phyloP scores from a whole-genome alignment of 108 stramenopile species.

The Stephanodiscus triporus region DNA sequence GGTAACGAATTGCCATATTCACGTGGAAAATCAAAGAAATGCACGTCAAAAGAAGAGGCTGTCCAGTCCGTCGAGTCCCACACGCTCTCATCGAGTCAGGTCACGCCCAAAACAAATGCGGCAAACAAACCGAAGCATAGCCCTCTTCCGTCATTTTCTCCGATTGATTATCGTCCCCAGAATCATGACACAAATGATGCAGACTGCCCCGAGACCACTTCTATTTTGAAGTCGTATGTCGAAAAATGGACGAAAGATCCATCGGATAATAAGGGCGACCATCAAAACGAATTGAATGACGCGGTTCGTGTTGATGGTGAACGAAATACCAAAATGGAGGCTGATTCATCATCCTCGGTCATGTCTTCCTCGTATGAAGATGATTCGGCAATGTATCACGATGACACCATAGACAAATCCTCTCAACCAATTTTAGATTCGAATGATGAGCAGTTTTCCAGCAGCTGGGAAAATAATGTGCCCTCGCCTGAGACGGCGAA shows the following conservation, averaged over 20 bases:
- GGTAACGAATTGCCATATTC: background rate
- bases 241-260: constrained; percentile 6
- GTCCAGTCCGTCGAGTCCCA: background rate
- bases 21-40: background rate
- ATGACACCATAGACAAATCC: background rate
- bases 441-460: background rate
- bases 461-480: constrained; percentile 1
- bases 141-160: background rate
- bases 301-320: background rate
- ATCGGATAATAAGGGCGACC: background rate
- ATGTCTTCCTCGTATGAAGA: constrained; percentile 11
- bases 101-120: background rate
- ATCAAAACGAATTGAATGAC: background rate
- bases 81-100: background rate
- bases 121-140: background rate
- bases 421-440: background rate
- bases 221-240: constrained; percentile 12
- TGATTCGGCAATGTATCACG: too few relatives aligned
- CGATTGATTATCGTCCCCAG: constrained; percentile 12
- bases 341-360: constrained; percentile 25
- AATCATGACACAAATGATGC: background rate
- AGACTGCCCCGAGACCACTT: background rate
- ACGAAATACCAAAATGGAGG: background rate
- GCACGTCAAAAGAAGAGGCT: background rate
- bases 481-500: constrained; percentile 9